phyloP scores from a whole-genome alignment of 2,329 filamentous ascomycete species.

The Exophiala spinifera region DNA sequence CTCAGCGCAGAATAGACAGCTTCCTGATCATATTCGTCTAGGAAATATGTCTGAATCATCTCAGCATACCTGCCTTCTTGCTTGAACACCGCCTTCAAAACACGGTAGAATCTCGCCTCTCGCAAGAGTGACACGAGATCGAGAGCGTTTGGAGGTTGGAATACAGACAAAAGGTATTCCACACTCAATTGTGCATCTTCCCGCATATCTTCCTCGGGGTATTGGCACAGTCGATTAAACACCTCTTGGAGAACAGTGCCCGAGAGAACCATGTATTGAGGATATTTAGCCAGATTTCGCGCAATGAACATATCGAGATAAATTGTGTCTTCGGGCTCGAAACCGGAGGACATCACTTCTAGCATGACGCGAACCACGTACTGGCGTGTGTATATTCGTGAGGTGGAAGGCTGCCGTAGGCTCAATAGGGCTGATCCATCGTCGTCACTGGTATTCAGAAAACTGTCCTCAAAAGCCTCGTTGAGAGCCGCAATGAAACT shows the following conservation, averaged over 20 bases:
- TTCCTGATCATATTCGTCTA: constrained; percentile 73
- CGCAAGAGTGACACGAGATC: constrained; percentile 73
- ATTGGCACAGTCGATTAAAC: constrained; percentile 77
- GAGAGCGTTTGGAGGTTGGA: constrained; percentile 80
- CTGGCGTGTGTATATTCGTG: constrained; percentile 60
- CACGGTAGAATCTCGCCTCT: constrained; percentile 80
- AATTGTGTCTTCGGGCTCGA: constrained; percentile 76
- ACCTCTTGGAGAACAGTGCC: constrained; percentile 81
- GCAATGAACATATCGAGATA: constrained; percentile 99
- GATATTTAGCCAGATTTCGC: constrained; percentile 91
- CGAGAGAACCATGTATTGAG: constrained; percentile 87
- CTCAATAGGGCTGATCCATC: constrained; percentile 58
- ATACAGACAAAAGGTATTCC: constrained; percentile 90
- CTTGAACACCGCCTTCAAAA: constrained; percentile 84
- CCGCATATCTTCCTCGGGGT: constrained; percentile 72
- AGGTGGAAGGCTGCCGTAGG: constrained; percentile 46
- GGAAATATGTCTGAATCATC: constrained; percentile 76
- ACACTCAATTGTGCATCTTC: constrained; percentile 97
- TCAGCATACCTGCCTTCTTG: constrained; percentile 74
- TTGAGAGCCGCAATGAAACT: constrained; percentile 95
- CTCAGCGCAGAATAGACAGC: constrained; percentile 75
- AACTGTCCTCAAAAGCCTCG: constrained; percentile 93
- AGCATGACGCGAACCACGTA: constrained; percentile 88
- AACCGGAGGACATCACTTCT: constrained; percentile 80
- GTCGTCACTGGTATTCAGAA: constrained; percentile 61